Conservation (phyloP, 2,329 filamentous ascomycete species). For the Aspergillus latus region DNA sequence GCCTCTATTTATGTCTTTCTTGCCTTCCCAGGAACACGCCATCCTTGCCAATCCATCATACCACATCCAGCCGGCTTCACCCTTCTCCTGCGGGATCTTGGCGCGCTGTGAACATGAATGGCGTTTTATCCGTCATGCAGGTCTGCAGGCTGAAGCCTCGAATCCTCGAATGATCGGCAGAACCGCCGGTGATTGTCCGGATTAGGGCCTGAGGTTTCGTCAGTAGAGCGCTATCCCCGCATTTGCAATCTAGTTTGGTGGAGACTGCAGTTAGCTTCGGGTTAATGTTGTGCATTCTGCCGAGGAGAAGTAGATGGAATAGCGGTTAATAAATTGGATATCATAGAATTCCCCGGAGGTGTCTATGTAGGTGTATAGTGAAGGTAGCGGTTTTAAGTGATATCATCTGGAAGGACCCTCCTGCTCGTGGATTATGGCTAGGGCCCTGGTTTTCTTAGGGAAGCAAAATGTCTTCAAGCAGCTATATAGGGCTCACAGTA, state of each 20-base stretch:
- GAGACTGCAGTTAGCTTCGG: background rate
- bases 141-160: background rate
- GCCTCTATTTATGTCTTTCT: background rate
- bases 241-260: background rate
- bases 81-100: constrained; percentile 2
- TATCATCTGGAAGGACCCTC: no score
- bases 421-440: no score
- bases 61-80: background rate
- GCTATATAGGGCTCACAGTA: no score
- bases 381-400: no score
- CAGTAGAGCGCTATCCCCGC: constrained; percentile 4
- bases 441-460: no score
- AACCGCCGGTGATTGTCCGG: constrained; percentile 8
- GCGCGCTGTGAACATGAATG: background rate
- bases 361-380: no score
- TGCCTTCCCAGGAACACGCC: background rate
- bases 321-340: background rate
- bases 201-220: background rate
- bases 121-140: background rate
- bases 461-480: no score
- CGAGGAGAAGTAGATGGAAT: background rate
- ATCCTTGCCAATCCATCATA: background rate
- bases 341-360: background rate
- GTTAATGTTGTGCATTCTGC: background rate
- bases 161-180: constrained; percentile 3